A percentile compares a stretch with the other conserved stretches of the same genome.
These are phyloP conservation scores for Linanthus parryae DNA, from an alignment of 148 eudicot species.

Conservation along the genomic window DNA sequence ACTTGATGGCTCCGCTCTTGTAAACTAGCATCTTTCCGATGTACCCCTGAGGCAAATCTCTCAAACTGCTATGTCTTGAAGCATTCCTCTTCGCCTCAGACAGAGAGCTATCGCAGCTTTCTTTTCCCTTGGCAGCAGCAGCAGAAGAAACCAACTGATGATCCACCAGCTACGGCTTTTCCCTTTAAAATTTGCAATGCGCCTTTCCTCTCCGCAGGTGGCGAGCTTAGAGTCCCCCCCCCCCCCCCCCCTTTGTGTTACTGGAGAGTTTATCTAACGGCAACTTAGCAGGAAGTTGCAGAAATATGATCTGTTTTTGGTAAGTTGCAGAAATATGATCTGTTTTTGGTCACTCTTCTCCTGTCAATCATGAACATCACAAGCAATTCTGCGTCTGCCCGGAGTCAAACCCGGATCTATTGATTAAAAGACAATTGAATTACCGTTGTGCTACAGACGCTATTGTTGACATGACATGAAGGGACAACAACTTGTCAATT, in stretches of 20 bases:
- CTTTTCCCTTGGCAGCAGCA: slow-evolving; percentile 17
- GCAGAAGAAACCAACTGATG: too few species aligned
- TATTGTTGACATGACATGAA: too few species aligned
- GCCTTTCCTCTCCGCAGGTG: too few species aligned
- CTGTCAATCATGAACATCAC: slow-evolving; percentile 30
- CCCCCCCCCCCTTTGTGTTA: slow-evolving; percentile 32
- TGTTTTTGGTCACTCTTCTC: slow-evolving; percentile 24
- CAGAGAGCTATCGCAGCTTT: slow-evolving; percentile 11
- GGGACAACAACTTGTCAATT: too few species aligned
- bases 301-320: slow-evolving; percentile 60
- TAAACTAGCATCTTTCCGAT: slow-evolving; percentile 79
- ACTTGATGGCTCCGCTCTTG: slow-evolving; percentile 74
- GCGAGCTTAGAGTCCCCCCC: too few species aligned
- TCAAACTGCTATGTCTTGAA: slow-evolving; percentile 27
- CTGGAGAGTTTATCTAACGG: slow-evolving; percentile 33
- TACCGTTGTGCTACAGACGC: too few species aligned
- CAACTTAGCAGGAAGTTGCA: slow-evolving; percentile 52
- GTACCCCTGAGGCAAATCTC: slow-evolving; percentile 46
- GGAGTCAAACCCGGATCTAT: too few species aligned
- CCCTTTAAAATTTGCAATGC: too few species aligned
- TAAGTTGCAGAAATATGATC: slow-evolving; percentile 59
- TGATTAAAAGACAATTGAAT: too few species aligned
- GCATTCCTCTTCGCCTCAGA: too few species aligned
- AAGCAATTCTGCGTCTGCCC: too few species aligned
- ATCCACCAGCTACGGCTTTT: too few species aligned